These are phyloP conservation scores for Trichosporon ovoides DNA, from an alignment of 1,284 basidiomycete species.

Conservation along the genomic window DNA sequence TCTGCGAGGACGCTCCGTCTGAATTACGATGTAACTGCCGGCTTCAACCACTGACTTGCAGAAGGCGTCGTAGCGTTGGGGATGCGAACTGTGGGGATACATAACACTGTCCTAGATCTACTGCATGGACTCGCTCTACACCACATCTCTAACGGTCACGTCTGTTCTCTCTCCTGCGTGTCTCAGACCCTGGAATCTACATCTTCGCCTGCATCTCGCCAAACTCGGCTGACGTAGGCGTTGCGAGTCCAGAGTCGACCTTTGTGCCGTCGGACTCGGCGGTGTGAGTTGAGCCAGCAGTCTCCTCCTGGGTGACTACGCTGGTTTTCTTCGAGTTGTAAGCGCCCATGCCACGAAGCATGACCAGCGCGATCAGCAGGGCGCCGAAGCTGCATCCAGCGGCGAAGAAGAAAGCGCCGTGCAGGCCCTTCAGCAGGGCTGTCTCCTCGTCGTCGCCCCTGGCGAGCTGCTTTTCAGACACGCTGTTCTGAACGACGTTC, in stretches of 20 bases:
- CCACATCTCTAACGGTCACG: background rate
- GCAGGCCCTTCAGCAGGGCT: constrained; percentile 30
- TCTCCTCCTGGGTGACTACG: background rate
- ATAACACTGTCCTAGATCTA: too few species aligned
- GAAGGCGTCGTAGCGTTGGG: too few species aligned
- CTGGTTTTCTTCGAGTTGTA: constrained; percentile 4
- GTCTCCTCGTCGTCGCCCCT: constrained; percentile 16
- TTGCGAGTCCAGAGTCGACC: too few species aligned
- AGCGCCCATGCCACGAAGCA: constrained; percentile 36
- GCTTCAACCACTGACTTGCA: too few species aligned
- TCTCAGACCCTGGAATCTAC: too few species aligned
- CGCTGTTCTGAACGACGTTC: constrained; percentile 59
- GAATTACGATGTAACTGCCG: too few species aligned
- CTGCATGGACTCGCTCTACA: too few species aligned
- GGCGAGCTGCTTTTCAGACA: constrained; percentile 21
- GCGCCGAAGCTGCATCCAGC: constrained; percentile 34
- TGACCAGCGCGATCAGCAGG: constrained; percentile 29
- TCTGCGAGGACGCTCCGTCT: too few species aligned
- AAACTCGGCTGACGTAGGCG: background rate
- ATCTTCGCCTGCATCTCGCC: too few species aligned
- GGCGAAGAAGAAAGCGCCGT: constrained; percentile 43
- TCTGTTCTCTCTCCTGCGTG: too few species aligned
- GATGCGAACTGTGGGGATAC: too few species aligned
- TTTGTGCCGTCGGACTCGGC: background rate
- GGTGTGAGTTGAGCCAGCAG: background rate